These are phyloP conservation scores for Hamamelis virginiana DNA, from an alignment of 164 flowering plant species.

Conservation along the genomic window DNA sequence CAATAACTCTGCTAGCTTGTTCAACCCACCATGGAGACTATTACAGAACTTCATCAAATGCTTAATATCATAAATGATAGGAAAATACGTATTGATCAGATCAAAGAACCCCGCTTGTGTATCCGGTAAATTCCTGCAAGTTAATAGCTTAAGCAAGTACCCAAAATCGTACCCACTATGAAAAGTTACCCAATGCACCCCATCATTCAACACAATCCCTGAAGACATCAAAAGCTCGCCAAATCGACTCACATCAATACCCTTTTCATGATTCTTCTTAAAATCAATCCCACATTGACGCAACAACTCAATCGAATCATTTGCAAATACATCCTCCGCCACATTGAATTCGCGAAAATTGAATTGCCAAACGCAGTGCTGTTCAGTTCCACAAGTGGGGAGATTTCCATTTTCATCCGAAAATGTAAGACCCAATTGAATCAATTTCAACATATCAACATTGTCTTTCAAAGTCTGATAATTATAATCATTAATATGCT, in stretches of 20 bases:
- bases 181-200: constrained; percentile 45
- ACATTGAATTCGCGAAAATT: constrained; percentile 51
- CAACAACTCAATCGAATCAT: constrained; percentile 51
- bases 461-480: constrained; percentile 49
- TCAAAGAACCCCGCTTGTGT: constrained; percentile 45
- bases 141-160: constrained; percentile 46
- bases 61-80: constrained; percentile 52
- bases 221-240: constrained; percentile 62
- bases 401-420: constrained; percentile 50
- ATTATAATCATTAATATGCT: constrained; percentile 42
- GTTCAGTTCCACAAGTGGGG: constrained; percentile 45
- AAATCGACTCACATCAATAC: constrained; percentile 46
- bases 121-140: constrained; percentile 43
- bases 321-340: constrained; percentile 38
- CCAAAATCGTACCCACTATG: constrained; percentile 55
- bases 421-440: constrained; percentile 54
- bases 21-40: constrained; percentile 57
- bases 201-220: constrained; percentile 45
- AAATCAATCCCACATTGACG: constrained; percentile 54
- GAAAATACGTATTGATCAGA: constrained; percentile 46
- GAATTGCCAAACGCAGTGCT: constrained; percentile 47
- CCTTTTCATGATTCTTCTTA: constrained; percentile 48
- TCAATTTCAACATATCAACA: constrained; percentile 52
- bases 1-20: constrained; percentile 56
- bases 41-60: constrained; percentile 65